Evolutionary conservation across 495 filamentous ascomycete species (phyloP).

Genomic region (Tuber brumale): DNA sequence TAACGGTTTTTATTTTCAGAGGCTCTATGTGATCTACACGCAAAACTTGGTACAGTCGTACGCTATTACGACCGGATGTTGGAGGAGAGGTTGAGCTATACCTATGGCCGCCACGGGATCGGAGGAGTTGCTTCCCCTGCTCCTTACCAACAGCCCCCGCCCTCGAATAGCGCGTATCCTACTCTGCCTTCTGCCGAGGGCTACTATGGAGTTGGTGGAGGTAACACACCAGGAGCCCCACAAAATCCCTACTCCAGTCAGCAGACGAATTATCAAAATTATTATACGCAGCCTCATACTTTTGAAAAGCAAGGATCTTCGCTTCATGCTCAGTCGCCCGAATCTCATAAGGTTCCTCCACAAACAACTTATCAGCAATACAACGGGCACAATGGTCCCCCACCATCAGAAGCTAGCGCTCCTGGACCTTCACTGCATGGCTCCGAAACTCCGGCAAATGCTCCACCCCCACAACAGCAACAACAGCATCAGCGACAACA

Average conservation of each 20-base stretch:
- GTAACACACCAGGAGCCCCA: slow-evolving; percentile 22
- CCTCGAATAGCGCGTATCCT: slow-evolving; percentile 27
- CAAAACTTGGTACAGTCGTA: slow-evolving; percentile 92
- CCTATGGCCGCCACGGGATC: slow-evolving; percentile 74
- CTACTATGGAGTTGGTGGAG: slow-evolving; percentile 22
- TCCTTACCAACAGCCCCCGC: slow-evolving; percentile 21
- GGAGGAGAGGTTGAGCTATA: slow-evolving; percentile 85
- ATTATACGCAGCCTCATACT: slow-evolving; percentile 39
- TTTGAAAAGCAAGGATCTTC: slow-evolving; percentile 42
- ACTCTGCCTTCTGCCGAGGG: slow-evolving; percentile 28
- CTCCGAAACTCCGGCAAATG: slow-evolving; percentile 34
- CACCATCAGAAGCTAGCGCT: slow-evolving; percentile 13
- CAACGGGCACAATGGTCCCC: slow-evolving; percentile 30
- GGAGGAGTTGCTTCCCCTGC: slow-evolving; percentile 44
- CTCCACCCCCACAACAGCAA: slow-evolving; percentile 19
- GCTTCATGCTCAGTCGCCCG: slow-evolving; percentile 33
- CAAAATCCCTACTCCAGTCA: slow-evolving; percentile 23
- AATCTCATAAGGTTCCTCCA: slow-evolving; percentile 37
- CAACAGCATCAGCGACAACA: slow-evolving; percentile 38
- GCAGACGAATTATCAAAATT: slow-evolving; percentile 41
- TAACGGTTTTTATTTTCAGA: slow-evolving; percentile 46
- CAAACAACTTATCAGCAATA: slow-evolving; percentile 40
- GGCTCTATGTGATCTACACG: slow-evolving; percentile 85
- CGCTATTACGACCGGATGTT: slow-evolving; percentile 99
- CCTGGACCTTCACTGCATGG: slow-evolving; percentile 42